These are phyloP conservation scores for Myochromella boudieri DNA, from an alignment of 768 basidiomycete genomes.

Conservation along the genomic window DNA sequence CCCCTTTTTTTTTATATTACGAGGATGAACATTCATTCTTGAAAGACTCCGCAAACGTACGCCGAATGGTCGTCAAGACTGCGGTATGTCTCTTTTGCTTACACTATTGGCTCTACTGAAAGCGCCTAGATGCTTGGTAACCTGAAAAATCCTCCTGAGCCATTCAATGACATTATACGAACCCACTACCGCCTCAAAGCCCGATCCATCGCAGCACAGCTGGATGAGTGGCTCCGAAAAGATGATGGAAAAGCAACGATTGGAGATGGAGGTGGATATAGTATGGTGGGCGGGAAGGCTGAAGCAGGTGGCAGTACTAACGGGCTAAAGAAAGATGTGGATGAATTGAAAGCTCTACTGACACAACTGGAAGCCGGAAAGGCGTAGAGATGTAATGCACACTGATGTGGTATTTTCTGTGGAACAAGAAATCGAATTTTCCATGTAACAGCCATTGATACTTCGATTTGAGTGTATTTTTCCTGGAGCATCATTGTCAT, in stretches of 20 bases:
- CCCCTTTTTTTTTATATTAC: neutral
- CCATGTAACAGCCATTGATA: too few species aligned
- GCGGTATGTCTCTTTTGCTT: conserved; percentile 51
- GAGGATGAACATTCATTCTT: neutral
- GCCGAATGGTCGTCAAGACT: conserved; percentile 88
- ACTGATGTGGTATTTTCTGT: neutral
- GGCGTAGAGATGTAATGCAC: neutral
- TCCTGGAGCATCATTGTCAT: too few species aligned
- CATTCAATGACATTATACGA: conserved; percentile 82
- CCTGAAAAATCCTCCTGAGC: conserved; percentile 78
- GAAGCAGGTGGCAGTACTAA: conserved; percentile 49
- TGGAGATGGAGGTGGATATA: conserved; percentile 52
- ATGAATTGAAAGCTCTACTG: conserved; percentile 66
- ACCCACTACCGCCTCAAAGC: conserved; percentile 93
- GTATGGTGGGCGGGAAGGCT: conserved; percentile 23
- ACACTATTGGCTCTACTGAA: conserved; percentile 2
- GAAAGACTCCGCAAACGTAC: conserved; percentile 86
- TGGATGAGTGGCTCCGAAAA: conserved; percentile 73
- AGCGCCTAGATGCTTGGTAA: conserved; percentile 75
- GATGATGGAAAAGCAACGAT: conserved; percentile 71
- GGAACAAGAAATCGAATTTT: neutral
- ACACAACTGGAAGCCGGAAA: conserved; percentile 32
- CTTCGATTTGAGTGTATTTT: too few species aligned
- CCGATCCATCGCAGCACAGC: conserved; percentile 61
- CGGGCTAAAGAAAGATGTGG: conserved; percentile 67